These are phyloP conservation scores for Sarocladium brachiariae DNA, from an alignment of 2,329 filamentous ascomycete genomes.

Conservation along the genomic window DNA sequence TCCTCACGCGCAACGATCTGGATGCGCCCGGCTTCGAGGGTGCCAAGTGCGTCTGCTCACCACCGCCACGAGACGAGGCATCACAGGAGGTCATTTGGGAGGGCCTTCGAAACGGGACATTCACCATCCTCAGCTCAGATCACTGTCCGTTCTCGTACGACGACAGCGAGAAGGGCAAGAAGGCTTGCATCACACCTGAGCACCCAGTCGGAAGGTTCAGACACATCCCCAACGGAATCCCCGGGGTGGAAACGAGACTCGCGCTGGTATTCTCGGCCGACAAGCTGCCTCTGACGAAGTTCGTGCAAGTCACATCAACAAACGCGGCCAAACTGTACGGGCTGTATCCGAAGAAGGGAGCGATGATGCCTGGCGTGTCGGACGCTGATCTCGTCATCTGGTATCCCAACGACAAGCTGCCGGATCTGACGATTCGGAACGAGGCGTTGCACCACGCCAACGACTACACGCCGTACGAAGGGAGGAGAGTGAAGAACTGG, in stretches of 20 bases:
- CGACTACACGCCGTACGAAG: too few species aligned
- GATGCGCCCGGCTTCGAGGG: conserved; percentile 44
- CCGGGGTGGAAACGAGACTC: conserved; percentile 51
- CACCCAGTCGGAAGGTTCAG: conserved; percentile 41
- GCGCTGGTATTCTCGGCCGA: conserved; percentile 35
- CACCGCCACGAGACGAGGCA: conserved; percentile 39
- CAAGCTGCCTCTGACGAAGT: conserved; percentile 37
- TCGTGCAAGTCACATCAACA: conserved; percentile 47
- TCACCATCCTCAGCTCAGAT: conserved; percentile 41
- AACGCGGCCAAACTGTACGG: conserved; percentile 54
- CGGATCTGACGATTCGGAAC: too few species aligned
- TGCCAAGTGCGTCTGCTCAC: conserved; percentile 48
- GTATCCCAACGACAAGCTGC: conserved; percentile 44
- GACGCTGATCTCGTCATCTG: conserved; percentile 54
- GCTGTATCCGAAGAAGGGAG: conserved; percentile 43
- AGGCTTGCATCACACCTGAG: conserved; percentile 33
- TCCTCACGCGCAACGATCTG: conserved; percentile 43
- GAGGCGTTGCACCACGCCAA: too few species aligned
- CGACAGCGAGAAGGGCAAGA: conserved; percentile 38
- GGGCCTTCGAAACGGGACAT: conserved; percentile 43
- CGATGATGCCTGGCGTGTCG: conserved; percentile 38
- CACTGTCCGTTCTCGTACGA: conserved; percentile 44
- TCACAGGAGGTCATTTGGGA: conserved; percentile 46
- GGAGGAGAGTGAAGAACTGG: too few species aligned
- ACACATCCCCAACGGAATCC: conserved; percentile 51